Base-by-base conservation (phyloP, 116 monocot species). In the Phalaenopsis hybrid region DNA sequence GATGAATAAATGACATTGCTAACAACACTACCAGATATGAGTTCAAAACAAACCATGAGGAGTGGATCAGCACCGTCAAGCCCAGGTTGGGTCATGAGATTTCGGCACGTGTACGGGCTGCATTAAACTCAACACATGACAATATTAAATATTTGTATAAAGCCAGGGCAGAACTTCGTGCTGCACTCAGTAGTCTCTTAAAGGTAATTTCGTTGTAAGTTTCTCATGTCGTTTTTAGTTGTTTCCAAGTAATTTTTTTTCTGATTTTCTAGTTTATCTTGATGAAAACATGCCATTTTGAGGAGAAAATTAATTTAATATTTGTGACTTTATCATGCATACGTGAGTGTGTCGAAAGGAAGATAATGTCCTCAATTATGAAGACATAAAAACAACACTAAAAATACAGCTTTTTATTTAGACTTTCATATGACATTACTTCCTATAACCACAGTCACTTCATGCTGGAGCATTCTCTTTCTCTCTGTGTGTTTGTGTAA, bases 11-110 rank as follows among this genome's bases (percentile, higher is more conserved):
- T 73, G 72, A 78, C 4, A 88, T 58, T 81, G 51, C 44, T 18
- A 70, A 77, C 81, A 37, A 81, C 46, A 51, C 85, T 76, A 84
- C 15, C 90, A 98, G 98, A 86, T 98, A 89, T 82, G 98, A 98
- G 46, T 98, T 98, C 86, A 94, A 92, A 87, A 85, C 83, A 86
- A 92, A 93, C 55, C 88, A 98, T 81, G 86, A 89, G 74, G 95
- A 92, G 78, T 98, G 98, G 98, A 86, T 95, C 83, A 89, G 92
- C 59, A 85, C 81, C 23, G 85, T 85, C 65, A 93, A 94, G 81
- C 98, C 95, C 23, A 90, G 82, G 61, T 81, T 93, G 59, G 91
- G 90, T 23, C 84, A 86, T 80, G 81, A 89, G 79, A 79, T 90
- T 50, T 94, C 98, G 49, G 17, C 86, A 49, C 91, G 82, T 80